Conservation (phyloP, 306 rosid species). For the Lithocarpus polystachyus region DNA sequence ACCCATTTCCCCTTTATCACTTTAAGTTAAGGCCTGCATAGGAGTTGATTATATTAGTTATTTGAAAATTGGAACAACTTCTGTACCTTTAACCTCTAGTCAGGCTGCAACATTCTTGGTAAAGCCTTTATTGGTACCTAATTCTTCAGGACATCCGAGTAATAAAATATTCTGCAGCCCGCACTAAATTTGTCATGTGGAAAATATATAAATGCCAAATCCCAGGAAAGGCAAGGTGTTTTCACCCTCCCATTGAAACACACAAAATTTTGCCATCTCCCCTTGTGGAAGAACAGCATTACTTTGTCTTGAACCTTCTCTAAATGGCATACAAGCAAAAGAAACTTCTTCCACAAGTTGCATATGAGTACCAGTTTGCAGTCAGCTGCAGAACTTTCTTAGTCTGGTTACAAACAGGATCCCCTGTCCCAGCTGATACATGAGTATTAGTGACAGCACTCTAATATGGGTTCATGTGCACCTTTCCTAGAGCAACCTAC, state of each 20-base stretch:
- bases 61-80: no score
- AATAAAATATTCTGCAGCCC: neutral
- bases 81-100: neutral
- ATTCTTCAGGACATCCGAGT: neutral
- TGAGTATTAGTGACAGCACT: neutral
- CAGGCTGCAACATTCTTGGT: neutral
- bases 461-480: neutral
- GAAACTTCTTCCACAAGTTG: neutral
- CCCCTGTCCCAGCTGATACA: neutral
- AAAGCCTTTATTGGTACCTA: neutral
- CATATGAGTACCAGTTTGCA: neutral
- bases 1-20: no score
- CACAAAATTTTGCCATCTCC: neutral
- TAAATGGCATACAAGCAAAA: neutral
- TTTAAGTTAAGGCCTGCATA: no score
- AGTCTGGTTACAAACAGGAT: neutral
- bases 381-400: neutral
- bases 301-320: neutral
- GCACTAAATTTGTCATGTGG: neutral
- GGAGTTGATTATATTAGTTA: no score
- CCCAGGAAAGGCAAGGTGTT: neutral
- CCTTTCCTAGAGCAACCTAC: neutral
- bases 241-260: neutral
- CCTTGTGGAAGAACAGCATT: neutral
- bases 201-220: neutral